Conservation (phyloP, 2,329 filamentous ascomycete species). For the Thielaviopsis ethacetica region DNA sequence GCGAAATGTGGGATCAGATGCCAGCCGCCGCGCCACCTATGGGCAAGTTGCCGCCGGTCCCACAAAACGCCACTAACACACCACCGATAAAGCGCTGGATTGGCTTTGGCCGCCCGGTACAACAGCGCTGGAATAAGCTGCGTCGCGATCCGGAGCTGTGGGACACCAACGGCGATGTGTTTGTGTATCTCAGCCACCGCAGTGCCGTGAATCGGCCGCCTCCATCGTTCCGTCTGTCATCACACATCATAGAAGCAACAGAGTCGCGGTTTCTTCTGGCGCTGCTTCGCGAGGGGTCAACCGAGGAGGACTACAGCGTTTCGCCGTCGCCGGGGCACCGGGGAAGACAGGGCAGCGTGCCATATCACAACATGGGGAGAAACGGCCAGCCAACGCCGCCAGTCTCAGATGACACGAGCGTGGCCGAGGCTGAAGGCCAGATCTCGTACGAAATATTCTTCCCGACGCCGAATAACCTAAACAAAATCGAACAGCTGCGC, state of each 20-base stretch:
- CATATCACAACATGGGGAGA: slow-evolving; percentile 14
- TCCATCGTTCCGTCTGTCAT: slow-evolving; percentile 40
- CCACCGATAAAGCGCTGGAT: slow-evolving; percentile 36
- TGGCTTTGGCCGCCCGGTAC: slow-evolving; percentile 29
- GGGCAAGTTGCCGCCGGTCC: slow-evolving; percentile 26
- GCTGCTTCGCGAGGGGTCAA: slow-evolving; percentile 35
- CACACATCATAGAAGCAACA: slow-evolving; percentile 40
- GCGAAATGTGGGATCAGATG: neutral
- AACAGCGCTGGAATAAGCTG: slow-evolving; percentile 38
- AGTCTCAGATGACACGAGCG: slow-evolving; percentile 25
- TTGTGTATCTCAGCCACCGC: slow-evolving; percentile 36
- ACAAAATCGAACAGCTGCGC: slow-evolving; percentile 31
- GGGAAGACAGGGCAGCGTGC: slow-evolving; percentile 10
- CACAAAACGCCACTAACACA: slow-evolving; percentile 17
- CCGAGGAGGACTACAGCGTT: slow-evolving; percentile 29
- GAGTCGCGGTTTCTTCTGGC: slow-evolving; percentile 37
- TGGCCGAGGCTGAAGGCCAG: slow-evolving; percentile 32
- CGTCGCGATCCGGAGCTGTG: slow-evolving; percentile 44
- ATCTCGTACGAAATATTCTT: slow-evolving; percentile 49
- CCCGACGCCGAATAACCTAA: slow-evolving; percentile 34
- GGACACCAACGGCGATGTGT: slow-evolving; percentile 43
- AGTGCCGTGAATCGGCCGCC: slow-evolving; percentile 28
- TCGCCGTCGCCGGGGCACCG: slow-evolving; percentile 26
- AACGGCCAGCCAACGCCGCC: slow-evolving; percentile 24
- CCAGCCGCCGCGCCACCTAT: slow-evolving; percentile 23